Evolutionary conservation across 257 asterid genomes (phyloP).

Genomic region (Voacanga thouarsii): DNA sequence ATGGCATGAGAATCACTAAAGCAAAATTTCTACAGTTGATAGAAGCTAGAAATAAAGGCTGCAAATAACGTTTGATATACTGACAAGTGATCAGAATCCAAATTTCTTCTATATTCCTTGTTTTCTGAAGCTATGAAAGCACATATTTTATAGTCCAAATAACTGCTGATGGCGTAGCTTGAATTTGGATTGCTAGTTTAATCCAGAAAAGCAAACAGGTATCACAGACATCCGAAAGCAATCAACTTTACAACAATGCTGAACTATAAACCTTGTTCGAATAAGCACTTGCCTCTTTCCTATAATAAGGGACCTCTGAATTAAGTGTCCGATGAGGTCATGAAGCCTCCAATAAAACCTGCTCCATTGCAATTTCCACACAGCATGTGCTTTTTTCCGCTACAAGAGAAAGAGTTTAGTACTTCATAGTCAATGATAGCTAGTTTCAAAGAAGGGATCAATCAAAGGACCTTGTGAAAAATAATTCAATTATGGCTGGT

Average conservation of each 20-base stretch:
- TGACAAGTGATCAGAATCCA: neutral
- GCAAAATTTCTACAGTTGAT: neutral
- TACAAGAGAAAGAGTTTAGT: slow-evolving; percentile 21
- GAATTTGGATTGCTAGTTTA: neutral
- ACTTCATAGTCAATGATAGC: neutral
- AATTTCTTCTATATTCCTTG: too few relatives aligned
- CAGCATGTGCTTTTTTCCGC: slow-evolving; percentile 70
- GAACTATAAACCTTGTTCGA: neutral
- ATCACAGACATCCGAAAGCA: neutral
- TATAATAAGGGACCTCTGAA: neutral
- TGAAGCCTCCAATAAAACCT: slow-evolving; percentile 84
- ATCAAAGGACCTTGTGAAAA: neutral
- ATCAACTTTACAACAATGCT: neutral
- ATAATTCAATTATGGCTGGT: neutral
- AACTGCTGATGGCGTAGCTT: neutral
- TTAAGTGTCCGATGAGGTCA: slow-evolving; percentile 52
- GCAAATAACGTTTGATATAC: neutral
- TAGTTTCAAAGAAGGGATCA: neutral
- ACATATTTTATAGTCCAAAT: too few relatives aligned
- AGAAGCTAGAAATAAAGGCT: neutral
- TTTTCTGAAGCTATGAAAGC: neutral
- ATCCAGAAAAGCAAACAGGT: neutral
- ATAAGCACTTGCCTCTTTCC: neutral
- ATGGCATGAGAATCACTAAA: too few relatives aligned
- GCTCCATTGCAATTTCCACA: slow-evolving; percentile 95